Percentiles rank a stretch among this genome's conserved stretches.
These are phyloP conservation scores for Arabidopsis suecica DNA, from an alignment of 345 rosid genomes.

Conservation along the genomic window DNA sequence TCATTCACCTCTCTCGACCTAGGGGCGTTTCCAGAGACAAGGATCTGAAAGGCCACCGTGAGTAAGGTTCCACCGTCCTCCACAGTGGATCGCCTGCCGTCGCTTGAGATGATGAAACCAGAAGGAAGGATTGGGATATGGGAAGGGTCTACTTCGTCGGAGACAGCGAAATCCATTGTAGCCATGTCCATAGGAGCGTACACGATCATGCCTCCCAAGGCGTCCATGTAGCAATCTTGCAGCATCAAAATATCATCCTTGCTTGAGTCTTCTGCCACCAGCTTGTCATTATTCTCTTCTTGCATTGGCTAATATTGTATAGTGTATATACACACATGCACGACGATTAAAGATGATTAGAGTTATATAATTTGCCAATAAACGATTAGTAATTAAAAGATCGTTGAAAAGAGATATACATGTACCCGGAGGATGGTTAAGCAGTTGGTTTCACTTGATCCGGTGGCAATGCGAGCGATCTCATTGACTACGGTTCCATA, in stretches of 20 bases:
- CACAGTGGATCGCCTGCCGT: slow-evolving; percentile 38
- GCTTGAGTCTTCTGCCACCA: background rate
- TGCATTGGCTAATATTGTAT: slow-evolving; percentile 5
- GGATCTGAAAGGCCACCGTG: slow-evolving; percentile 67
- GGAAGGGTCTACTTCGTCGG: slow-evolving; percentile 45
- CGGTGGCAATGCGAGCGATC: slow-evolving; percentile 53
- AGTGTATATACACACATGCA: background rate
- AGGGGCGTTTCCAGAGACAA: slow-evolving; percentile 42
- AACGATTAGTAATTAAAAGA: background rate
- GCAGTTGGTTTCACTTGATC: slow-evolving; percentile 55
- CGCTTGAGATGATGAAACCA: slow-evolving; percentile 66
- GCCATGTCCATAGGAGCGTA: slow-evolving; percentile 63
- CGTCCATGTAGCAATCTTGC: slow-evolving; percentile 66
- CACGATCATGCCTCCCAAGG: slow-evolving; percentile 54
- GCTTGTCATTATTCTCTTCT: background rate
- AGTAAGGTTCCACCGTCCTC: slow-evolving; percentile 54
- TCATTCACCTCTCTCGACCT: slow-evolving; percentile 37
- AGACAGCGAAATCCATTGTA: slow-evolving; percentile 44
- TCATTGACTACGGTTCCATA: slow-evolving; percentile 51
- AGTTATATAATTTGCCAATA: background rate
- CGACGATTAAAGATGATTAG: background rate
- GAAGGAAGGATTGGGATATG: slow-evolving; percentile 68
- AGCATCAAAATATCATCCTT: slow-evolving; percentile 52
- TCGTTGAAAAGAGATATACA: background rate
- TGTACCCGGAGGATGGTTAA: slow-evolving; percentile 58